Evolutionary conservation across 441 rosid genomes (phyloP), one percentile per base, ranked within the genome.

Genomic region (Pelargonium australe): DNA sequence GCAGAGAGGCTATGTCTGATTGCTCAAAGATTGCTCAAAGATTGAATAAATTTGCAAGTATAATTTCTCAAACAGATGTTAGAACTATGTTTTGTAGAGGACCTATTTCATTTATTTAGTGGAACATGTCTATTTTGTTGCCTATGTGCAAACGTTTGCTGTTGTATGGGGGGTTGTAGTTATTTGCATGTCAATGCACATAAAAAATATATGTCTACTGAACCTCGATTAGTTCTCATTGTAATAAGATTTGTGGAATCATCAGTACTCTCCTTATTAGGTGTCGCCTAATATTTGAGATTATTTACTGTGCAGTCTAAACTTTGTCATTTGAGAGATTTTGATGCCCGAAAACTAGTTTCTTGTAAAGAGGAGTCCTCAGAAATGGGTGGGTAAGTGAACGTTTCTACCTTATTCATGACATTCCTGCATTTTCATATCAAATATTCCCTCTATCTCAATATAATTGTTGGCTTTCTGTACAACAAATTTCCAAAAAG

Each of bases 381-480:
- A 65, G 99, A 92, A 84, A 80, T 89, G 88, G 99, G 97, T 73
- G 98, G 98, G 98, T 95, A 82, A 86, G 90, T 84, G 70, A 20
- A 20, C 23, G 1, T 20, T 20, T 20, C 1, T 20, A 20, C 1
- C 1, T 20, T 20, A 49, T 69, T 63, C 67, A 47, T 60, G 63
- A 51, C 62, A 45, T 64, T 63, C 37, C 37, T 8, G 40, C 7
- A 28, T 49, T 65, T 20, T 20, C 1, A 20, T 20, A 20, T 20
- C 23, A 20, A 20, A 20, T 20, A 20, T 20, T 20, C 23, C 23
- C 23, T 20, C 23, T 20, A 20, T 20, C 23, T 20, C 23, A 20
- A 20, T 20, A 20, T 20, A 20, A 20, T 20, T 20, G 23, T 20
- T 20, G 23, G 1, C 23, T 20, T 20, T 20, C 23, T 20, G 23